Conservation (phyloP, 139 green algal genomes). For the Closterium sp. region DNA sequence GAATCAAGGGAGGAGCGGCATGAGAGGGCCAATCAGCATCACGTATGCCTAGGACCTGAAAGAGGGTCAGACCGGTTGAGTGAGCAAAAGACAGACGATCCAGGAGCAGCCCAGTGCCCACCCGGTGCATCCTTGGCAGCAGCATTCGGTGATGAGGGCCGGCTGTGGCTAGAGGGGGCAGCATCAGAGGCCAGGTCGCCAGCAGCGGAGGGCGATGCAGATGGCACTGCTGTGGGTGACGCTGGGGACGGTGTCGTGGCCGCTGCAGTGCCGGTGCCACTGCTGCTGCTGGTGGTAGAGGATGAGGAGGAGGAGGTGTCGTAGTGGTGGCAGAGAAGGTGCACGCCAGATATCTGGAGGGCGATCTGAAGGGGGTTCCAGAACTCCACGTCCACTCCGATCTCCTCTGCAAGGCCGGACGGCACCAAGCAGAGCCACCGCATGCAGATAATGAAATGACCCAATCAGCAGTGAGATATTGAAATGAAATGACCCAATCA, state of each 20-base stretch:
- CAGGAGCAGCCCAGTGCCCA: background rate
- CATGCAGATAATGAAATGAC: background rate
- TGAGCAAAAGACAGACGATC: no score
- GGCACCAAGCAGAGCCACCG: no score
- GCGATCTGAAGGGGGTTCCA: conserved; percentile 71
- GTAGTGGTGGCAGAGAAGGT: conserved; percentile 67
- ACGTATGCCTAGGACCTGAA: no score
- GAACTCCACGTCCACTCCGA: conserved; percentile 72
- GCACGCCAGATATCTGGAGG: conserved; percentile 63
- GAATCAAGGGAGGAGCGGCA: background rate
- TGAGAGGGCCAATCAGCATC: background rate
- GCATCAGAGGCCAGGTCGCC: background rate
- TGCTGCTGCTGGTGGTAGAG: background rate
- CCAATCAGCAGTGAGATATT: no score
- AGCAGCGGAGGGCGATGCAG: background rate
- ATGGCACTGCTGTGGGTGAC: background rate
- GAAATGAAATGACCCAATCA: background rate
- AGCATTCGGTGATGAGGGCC: background rate
- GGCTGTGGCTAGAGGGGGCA: background rate
- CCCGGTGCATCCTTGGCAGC: background rate
- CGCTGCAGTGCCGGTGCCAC: background rate
- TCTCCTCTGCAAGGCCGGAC: conserved; percentile 60
- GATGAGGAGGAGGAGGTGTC: background rate
- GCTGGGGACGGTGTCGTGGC: background rate
- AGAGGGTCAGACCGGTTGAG: no score